These are phyloP conservation scores for Nissolia schottii DNA, from an alignment of 306 rosid genomes.

Conservation along the genomic window DNA sequence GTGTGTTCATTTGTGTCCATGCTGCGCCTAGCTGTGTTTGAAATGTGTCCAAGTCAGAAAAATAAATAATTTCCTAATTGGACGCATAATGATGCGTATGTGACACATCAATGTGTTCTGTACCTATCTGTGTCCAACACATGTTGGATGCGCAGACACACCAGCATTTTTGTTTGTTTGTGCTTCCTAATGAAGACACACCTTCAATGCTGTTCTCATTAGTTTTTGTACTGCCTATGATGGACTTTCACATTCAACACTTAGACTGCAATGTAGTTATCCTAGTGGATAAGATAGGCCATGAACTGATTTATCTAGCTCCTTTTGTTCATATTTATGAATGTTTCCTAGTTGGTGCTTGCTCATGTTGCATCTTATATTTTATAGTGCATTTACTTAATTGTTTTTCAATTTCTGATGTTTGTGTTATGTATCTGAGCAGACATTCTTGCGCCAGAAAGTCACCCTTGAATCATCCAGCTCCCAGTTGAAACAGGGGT, in stretches of 20 bases:
- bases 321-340: not conserved
- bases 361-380: not conserved
- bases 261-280: not conserved
- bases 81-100: not conserved
- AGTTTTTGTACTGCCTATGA: not conserved
- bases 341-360: not conserved
- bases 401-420: slow-evolving; percentile 22
- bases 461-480: slow-evolving; percentile 59
- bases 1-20: not conserved
- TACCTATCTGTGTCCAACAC: not conserved
- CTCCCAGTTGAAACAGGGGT: slow-evolving; percentile 40
- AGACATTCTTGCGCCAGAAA: slow-evolving; percentile 98
- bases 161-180: not conserved
- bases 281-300: not conserved
- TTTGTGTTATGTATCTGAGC: slow-evolving; percentile 5
- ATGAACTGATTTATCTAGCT: not conserved
- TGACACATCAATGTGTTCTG: not conserved
- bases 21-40: not conserved
- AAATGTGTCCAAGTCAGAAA: not conserved
- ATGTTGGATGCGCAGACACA: too few species aligned
- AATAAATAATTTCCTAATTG: not conserved
- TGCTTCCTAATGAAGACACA: not conserved
- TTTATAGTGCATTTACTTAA: slow-evolving; percentile 1
- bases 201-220: not conserved
- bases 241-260: not conserved